These are phyloP conservation scores for Phytopythium sindhum DNA, from an alignment of 352 stramenopile genomes.

Conservation along the genomic window DNA sequence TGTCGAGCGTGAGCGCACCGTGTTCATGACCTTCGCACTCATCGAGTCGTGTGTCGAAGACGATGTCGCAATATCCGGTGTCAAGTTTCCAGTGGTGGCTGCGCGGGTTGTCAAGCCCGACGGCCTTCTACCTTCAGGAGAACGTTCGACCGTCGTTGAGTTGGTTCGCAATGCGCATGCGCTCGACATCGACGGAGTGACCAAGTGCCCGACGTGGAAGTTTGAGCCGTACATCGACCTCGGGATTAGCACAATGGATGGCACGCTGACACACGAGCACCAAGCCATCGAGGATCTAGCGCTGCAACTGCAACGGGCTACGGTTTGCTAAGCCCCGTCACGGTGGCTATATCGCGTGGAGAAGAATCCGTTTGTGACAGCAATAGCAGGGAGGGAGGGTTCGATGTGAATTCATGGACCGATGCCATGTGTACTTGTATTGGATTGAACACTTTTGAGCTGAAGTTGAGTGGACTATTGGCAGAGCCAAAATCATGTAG, in stretches of 20 bases:
- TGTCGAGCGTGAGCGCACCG: background rate
- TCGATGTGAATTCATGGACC: too few relatives aligned
- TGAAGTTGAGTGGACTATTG: too few relatives aligned
- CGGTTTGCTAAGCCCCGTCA: too few relatives aligned
- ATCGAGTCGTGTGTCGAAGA: background rate
- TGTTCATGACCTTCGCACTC: background rate
- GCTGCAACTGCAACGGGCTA: too few relatives aligned
- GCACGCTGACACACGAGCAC: background rate
- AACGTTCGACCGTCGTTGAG: background rate
- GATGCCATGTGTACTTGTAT: too few relatives aligned
- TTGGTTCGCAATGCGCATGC: background rate
- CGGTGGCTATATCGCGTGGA: too few relatives aligned
- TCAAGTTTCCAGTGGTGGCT: background rate
- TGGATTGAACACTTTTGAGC: too few relatives aligned
- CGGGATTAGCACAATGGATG: background rate
- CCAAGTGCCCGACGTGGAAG: background rate
- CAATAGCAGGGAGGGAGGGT: too few relatives aligned
- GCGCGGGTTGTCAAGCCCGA: background rate
- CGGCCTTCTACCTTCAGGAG: background rate
- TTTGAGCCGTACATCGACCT: background rate
- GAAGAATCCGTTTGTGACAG: too few relatives aligned
- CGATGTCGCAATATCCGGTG: background rate
- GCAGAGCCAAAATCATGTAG: too few relatives aligned
- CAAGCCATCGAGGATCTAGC: background rate
- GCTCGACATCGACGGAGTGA: constrained; percentile 1